Conservation (phyloP, 345 rosid genomes). For the Brassica cretica region DNA sequence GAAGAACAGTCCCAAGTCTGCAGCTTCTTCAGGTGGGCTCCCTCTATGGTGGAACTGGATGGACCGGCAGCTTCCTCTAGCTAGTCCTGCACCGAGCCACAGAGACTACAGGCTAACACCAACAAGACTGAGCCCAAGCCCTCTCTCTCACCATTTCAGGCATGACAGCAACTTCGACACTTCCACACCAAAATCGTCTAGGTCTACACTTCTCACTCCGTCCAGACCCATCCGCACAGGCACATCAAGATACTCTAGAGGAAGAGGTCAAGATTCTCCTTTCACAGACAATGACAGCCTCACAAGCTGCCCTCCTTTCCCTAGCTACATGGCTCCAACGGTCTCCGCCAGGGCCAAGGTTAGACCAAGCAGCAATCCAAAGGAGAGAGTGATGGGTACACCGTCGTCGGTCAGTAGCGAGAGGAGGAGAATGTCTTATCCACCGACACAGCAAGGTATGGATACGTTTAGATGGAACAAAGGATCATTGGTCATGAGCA, state of each 20-base stretch:
- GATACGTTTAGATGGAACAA: conserved; percentile 76
- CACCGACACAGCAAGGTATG: conserved; percentile 50
- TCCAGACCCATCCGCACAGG: conserved; percentile 39
- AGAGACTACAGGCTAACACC: conserved; percentile 37
- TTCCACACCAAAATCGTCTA: conserved; percentile 51
- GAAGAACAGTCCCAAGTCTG: conserved; percentile 48
- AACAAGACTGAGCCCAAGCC: conserved; percentile 62
- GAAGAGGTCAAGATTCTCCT: conserved; percentile 53
- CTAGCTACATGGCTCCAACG: conserved; percentile 90
- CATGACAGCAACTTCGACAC: conserved; percentile 44
- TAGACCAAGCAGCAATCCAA: conserved; percentile 76
- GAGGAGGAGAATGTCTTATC: conserved; percentile 76
- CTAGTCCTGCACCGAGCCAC: conserved; percentile 49
- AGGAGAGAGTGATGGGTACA: conserved; percentile 72
- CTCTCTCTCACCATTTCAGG: conserved; percentile 44
- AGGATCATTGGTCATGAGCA: conserved; percentile 43
- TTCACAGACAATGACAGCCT: conserved; percentile 93
- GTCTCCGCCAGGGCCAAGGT: conserved; percentile 79
- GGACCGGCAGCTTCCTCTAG: conserved; percentile 63
- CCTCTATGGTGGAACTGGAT: conserved; percentile 99
- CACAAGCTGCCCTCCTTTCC: conserved; percentile 91
- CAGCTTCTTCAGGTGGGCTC: conserved; percentile 48
- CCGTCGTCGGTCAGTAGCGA: conserved; percentile 55
- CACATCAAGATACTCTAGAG: conserved; percentile 64
- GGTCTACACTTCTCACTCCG: conserved; percentile 48